Conservation (phyloP, 2,329 filamentous ascomycete species). For the Sporothrix variecibatus region DNA sequence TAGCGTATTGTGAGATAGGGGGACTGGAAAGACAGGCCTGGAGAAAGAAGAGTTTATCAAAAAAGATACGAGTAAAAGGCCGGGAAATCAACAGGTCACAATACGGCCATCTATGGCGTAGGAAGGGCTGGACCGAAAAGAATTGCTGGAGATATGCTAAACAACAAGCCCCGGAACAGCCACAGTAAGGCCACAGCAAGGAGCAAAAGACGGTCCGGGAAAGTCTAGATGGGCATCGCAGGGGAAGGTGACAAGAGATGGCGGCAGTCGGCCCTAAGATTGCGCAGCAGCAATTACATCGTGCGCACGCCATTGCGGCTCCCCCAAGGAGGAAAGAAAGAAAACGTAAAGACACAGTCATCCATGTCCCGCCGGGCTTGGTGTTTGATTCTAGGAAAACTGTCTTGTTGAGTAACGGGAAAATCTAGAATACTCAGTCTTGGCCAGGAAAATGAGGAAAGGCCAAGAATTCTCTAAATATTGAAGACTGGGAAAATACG, state of each 20-base stretch:
- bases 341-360: background rate
- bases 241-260: background rate
- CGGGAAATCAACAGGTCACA: background rate
- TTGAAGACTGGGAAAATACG: background rate
- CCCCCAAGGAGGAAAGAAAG: background rate
- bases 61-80: background rate
- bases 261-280: constrained; percentile 19
- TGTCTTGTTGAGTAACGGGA: background rate
- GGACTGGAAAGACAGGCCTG: background rate
- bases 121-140: background rate
- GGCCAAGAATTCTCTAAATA: background rate
- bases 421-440: background rate
- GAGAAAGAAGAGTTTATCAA: background rate
- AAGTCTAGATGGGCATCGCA: background rate
- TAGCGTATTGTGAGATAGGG: background rate
- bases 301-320: constrained; percentile 17
- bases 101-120: background rate
- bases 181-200: background rate
- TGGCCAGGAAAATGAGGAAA: background rate
- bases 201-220: background rate
- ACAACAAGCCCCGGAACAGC: background rate
- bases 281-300: constrained; percentile 15
- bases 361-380: background rate
- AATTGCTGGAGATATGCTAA: background rate
- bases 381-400: background rate